A percentile compares a stretch with the other conserved stretches of the same genome.
Conservation (phyloP, 805 yeast species). For the Phaffomyces antillensis region DNA sequence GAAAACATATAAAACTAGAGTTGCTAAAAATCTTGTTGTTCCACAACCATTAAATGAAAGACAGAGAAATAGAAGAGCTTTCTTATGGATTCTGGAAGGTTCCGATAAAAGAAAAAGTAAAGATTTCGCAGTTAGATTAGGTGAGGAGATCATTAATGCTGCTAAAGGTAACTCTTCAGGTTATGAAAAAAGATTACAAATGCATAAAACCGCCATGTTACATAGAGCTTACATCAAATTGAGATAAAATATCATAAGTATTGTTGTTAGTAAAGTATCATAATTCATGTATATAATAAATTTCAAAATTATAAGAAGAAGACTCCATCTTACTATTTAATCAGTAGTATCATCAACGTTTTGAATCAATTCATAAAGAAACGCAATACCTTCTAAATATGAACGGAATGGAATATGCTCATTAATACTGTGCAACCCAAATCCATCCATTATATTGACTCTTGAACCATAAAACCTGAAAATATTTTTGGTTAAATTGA, state of each 20-base stretch:
- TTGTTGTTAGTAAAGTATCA: no score
- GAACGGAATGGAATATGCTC: constrained; percentile 47
- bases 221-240: constrained; percentile 73
- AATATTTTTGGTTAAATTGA: constrained; percentile 45
- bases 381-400: constrained; percentile 53
- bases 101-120: constrained; percentile 70
- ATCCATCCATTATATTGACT: constrained; percentile 4
- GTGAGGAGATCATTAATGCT: constrained; percentile 81
- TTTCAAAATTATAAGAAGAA: neutral
- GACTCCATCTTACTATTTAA: neutral
- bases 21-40: constrained; percentile 72
- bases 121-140: constrained; percentile 80
- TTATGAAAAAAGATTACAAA: constrained; percentile 71
- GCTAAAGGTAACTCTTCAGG: constrained; percentile 74
- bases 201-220: constrained; percentile 82
- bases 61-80: constrained; percentile 82
- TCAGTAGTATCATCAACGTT: neutral
- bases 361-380: constrained; percentile 40
- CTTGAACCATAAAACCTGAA: constrained; percentile 35
- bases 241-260: constrained; percentile 15
- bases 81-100: constrained; percentile 86
- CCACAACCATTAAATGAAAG: constrained; percentile 79
- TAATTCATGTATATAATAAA: no score
- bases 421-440: constrained; percentile 49
- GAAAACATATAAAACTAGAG: constrained; percentile 72